Evolutionary conservation across 2,329 filamentous ascomycete genomes (phyloP).

Genomic region (Penicillium sp.): DNA sequence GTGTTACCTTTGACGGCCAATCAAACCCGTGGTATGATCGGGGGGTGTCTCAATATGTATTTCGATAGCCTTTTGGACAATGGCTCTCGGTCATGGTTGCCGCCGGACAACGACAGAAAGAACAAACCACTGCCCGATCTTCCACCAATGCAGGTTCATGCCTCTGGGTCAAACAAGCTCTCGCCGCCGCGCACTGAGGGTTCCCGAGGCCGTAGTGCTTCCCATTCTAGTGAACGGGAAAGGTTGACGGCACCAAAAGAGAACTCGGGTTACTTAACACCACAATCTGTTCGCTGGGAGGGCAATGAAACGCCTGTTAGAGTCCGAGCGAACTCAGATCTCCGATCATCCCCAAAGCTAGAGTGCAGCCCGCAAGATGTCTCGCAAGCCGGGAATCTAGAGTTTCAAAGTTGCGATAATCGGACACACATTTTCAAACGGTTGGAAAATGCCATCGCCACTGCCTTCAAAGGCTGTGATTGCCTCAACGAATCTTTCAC

Average conservation of each 20-base stretch:
- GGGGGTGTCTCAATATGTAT: constrained; percentile 54
- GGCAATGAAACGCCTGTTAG: constrained; percentile 21
- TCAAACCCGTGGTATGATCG: constrained; percentile 58
- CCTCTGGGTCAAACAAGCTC: constrained; percentile 15
- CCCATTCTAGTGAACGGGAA: constrained; percentile 24
- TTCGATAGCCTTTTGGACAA: constrained; percentile 43
- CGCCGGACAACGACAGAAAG: constrained; percentile 20
- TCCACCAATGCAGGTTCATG: constrained; percentile 9
- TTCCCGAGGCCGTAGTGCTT: constrained; percentile 28
- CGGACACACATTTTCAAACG: constrained; percentile 64
- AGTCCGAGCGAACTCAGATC: constrained; percentile 32
- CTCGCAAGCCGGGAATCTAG: constrained; percentile 20
- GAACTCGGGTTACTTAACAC: constrained; percentile 17
- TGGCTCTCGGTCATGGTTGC: constrained; percentile 17
- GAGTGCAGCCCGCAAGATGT: constrained; percentile 20
- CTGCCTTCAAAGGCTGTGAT: constrained; percentile 66
- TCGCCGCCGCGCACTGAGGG: constrained; percentile 17
- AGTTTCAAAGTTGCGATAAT: constrained; percentile 39
- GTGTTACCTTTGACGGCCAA: constrained; percentile 57
- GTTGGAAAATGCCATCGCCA: constrained; percentile 73
- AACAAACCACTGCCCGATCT: constrained; percentile 13
- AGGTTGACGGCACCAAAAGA: constrained; percentile 14
- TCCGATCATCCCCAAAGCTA: constrained; percentile 22
- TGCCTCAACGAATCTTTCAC: constrained; percentile 76
- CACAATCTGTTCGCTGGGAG: constrained; percentile 15